Percentiles rank a stretch among this genome's conserved stretches.
Evolutionary conservation across 805 yeast species (phyloP).

Genomic region (Clavispora vitiphila): DNA sequence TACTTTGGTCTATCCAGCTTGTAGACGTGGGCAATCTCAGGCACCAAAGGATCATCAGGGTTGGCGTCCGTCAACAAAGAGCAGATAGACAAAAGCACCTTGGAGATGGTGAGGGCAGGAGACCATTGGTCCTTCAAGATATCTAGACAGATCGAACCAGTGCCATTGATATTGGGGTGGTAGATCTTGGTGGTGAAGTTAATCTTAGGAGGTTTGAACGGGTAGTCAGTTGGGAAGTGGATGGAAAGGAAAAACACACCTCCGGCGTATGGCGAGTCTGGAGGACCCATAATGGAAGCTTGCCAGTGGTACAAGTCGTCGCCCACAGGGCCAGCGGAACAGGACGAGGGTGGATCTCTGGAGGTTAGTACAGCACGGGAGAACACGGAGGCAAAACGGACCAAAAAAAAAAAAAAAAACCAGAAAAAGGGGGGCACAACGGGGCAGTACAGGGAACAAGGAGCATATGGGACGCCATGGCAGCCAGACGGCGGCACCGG

Average conservation of each 20-base stretch:
- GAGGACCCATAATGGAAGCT: conserved; percentile 98
- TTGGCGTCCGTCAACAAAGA: conserved; percentile 96
- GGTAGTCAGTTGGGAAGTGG: conserved; percentile 98
- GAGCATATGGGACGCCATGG: too few species aligned
- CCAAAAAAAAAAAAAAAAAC: too few species aligned
- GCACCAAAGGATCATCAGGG: conserved; percentile 98
- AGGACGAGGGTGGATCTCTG: conserved; percentile 97
- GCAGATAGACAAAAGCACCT: conserved; percentile 90
- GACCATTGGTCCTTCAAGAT: conserved; percentile 98
- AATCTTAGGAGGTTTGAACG: conserved; percentile 94
- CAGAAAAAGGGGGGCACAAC: background rate
- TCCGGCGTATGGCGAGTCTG: conserved; percentile 83
- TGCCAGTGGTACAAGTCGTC: conserved; percentile 99
- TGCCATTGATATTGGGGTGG: conserved; percentile 94
- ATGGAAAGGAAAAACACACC: conserved; percentile 95
- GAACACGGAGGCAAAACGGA: background rate
- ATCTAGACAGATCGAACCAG: conserved; percentile 95
- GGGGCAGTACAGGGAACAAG: background rate
- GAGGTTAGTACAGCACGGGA: conserved; percentile 10
- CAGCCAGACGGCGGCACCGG: background rate
- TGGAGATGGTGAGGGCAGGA: conserved; percentile 94
- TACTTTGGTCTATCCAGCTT: conserved; percentile 90
- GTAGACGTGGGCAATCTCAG: conserved; percentile 95
- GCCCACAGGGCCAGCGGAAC: conserved; percentile 98
- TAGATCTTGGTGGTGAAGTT: conserved; percentile 90